A percentile compares a stretch with the other conserved stretches of the same genome.
phyloP scores from a whole-genome alignment of 768 basidiomycete species.

The Suillus bovinus region DNA sequence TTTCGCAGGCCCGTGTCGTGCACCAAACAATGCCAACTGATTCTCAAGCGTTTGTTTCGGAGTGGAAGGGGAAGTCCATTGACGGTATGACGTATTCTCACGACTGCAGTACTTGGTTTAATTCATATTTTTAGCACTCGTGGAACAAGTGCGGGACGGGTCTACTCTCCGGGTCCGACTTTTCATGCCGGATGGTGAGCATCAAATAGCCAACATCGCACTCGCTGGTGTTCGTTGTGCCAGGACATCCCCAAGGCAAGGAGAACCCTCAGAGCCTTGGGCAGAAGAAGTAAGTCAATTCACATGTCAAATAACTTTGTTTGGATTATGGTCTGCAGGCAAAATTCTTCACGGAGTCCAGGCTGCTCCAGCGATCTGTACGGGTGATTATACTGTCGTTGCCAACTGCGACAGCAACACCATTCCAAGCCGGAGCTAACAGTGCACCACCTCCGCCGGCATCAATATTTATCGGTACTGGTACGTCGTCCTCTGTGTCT shows the following conservation, averaged over 20 bases:
- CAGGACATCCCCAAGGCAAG: constrained; percentile 67
- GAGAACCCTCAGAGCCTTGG: constrained; percentile 79
- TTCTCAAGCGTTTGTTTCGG: constrained; percentile 82
- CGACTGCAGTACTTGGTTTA: background rate
- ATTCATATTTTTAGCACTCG: constrained; percentile 58
- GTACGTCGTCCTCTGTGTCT: constrained; percentile 36
- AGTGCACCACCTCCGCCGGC: constrained; percentile 60
- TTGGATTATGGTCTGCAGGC: constrained; percentile 52
- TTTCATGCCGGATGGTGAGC: constrained; percentile 83
- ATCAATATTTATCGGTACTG: constrained; percentile 87
- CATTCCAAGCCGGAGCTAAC: constrained; percentile 66
- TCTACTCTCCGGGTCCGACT: constrained; percentile 87
- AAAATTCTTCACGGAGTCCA: constrained; percentile 90
- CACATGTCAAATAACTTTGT: constrained; percentile 13
- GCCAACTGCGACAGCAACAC: constrained; percentile 75
- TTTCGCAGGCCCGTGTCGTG: constrained; percentile 62
- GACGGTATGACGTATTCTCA: constrained; percentile 57
- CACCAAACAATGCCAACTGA: constrained; percentile 89
- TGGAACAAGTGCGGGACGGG: constrained; percentile 93
- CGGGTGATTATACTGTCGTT: constrained; percentile 78
- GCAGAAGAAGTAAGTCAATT: constrained; percentile 76
- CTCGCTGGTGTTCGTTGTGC: constrained; percentile 82
- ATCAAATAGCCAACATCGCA: constrained; percentile 87
- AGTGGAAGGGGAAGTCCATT: constrained; percentile 89
- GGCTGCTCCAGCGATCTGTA: constrained; percentile 77